phyloP scores from a whole-genome alignment of 2,329 filamentous ascomycete genomes.

The Monosporascus sp. region DNA sequence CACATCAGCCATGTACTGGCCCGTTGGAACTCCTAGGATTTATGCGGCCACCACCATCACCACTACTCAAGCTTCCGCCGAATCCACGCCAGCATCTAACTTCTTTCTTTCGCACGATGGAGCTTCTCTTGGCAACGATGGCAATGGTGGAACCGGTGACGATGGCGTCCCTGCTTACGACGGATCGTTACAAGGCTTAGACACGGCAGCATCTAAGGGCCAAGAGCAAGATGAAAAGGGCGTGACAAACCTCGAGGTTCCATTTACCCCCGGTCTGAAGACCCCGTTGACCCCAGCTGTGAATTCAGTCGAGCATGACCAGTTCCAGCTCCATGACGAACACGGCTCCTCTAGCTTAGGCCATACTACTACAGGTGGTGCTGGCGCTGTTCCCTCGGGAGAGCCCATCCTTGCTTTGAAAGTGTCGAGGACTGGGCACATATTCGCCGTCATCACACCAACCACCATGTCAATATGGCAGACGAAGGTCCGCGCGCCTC shows the following conservation, averaged over 20 bases:
- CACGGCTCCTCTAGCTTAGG: slow-evolving; percentile 19
- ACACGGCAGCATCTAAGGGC: slow-evolving; percentile 14
- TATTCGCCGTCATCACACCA: slow-evolving; percentile 81
- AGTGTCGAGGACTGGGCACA: slow-evolving; percentile 72
- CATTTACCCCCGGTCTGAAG: slow-evolving; percentile 37
- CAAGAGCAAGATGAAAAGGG: slow-evolving; percentile 21
- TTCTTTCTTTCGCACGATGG: slow-evolving; percentile 58
- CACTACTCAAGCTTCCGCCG: slow-evolving; percentile 53
- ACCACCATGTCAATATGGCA: slow-evolving; percentile 94
- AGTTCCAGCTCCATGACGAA: slow-evolving; percentile 16
- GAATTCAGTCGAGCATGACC: slow-evolving; percentile 53
- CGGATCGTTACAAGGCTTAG: slow-evolving; percentile 22
- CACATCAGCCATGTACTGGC: slow-evolving; percentile 75
- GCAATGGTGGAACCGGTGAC: slow-evolving; percentile 23
- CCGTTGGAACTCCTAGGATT: slow-evolving; percentile 76
- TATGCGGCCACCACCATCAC: slow-evolving; percentile 76
- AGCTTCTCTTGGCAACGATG: slow-evolving; percentile 34
- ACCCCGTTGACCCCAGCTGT: slow-evolving; percentile 56
- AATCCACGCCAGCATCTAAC: slow-evolving; percentile 26
- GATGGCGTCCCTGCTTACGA: slow-evolving; percentile 28
- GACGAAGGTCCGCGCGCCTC: slow-evolving; percentile 62
- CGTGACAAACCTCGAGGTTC: slow-evolving; percentile 29
- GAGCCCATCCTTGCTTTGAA: slow-evolving; percentile 70
- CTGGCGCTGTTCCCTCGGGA: slow-evolving; percentile 38
- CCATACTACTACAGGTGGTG: slow-evolving; percentile 12